Base-by-base conservation (phyloP, 1,284 basidiomycete species). In the Meira nashicola region DNA sequence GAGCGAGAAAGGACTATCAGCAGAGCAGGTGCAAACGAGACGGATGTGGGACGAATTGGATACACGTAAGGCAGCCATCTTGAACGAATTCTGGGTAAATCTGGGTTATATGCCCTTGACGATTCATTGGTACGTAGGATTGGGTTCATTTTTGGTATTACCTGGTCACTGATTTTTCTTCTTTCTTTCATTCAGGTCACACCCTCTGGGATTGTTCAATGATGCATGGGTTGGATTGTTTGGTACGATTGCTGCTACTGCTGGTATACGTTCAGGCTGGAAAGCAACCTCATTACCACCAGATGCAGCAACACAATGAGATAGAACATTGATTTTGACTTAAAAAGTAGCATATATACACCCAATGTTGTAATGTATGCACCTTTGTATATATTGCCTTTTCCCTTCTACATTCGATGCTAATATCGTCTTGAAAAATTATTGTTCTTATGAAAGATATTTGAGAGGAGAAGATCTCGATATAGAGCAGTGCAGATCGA, bases 21-120 rank as follows among this genome's bases (percentile, higher is more conserved):
- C 75, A 49, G 73, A 74, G 49, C 71, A 74, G 56, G 55, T 63
- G 15, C 64, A 66, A 55, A 77, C 75, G 14, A 59, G 71, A 17
- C 63, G 63, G 33, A 65, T 77, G 66, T 77, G 75, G 75, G 60
- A 70, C 52, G 73, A 74, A 39, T 56, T 78, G 40, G 70, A 69
- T 28, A 64, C 83, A 64, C 80, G 82, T 64, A 87, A 87, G 84
- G 83, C 84, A 63, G 84, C 86, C 14, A 85, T 88, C 60, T 85
- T 85, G 82, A 86, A 85, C 60, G 88, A 91, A 66, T 74, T 89
- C 23, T 80, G 88, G 51, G 84, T 86, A 49, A 92, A 91, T 71
- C 63, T 87, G 4, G 86, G 85, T 37, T 88, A 90, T 75, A 79
- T 91, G 41, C 90, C 90, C 2, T 78, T 90, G 57, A 89, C 90